Evolutionary conservation across 1,284 basidiomycete genomes (phyloP), one percentile per base, ranked within the genome.

Genomic region (Ganoderma multipileum): DNA sequence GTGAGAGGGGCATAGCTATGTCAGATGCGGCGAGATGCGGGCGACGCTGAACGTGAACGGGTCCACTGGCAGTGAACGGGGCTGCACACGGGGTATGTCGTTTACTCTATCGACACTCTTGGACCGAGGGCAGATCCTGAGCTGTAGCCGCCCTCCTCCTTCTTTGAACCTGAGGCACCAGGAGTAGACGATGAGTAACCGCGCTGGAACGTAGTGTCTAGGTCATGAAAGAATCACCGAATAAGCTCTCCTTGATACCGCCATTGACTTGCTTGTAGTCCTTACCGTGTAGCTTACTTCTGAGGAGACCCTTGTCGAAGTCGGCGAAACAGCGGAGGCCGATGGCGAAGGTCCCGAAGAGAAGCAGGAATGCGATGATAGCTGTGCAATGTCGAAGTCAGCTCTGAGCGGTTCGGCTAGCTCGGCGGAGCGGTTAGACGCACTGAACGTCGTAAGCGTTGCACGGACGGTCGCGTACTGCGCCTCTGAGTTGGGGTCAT

Each of bases 401-500:
- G 52, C 23, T 50, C 23, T 7, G n/a, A 8, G 11, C 23, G 23
- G 11, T 39, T 23, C 28, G n/a, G 47, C 30, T 30, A 23, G 28
- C 18, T 28, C 47, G 60, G 36, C 2, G 26, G n/a, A 54, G 30
- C 7, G 63, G 33, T 33, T 50, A 44, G 0, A 84, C 93, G 74
- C 75, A 95, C 94, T 94, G 83, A 92, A 95, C 54, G 87, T 86
- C 26, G 89, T 93, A 30, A 92, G 83, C n/a, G 91, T 94, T 70
- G 85, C 89, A 68, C 92, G 84, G 20, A 93, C 94, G 28, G 91
- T 89, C 28, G 80, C 75, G 74, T 95, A 95, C 73, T 86, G 81
- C 0, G 59, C 74, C 57, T 80, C 73, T 8, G 91, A 89, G 9
- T 74, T 71, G 9, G 91, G 90, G 42, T 87, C 80, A 77, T 92